phyloP scores from a whole-genome alignment of 176 grass and related monocot genomes.

The Triticum urartu region DNA sequence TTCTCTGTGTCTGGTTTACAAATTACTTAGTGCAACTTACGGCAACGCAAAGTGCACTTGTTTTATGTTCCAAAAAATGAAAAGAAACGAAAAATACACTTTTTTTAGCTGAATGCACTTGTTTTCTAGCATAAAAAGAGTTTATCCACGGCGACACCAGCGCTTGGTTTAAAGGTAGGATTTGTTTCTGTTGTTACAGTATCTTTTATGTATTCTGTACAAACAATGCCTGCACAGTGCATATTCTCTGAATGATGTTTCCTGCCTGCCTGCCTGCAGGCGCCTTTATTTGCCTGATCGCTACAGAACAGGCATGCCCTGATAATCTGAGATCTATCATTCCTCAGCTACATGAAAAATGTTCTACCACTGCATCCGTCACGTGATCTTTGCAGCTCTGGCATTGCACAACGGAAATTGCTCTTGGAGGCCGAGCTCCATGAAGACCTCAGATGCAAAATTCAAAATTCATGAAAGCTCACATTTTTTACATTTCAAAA shows the following conservation, averaged over 20 bases:
- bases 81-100: no score
- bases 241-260: slow-evolving; percentile 22
- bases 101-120: no score
- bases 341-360: slow-evolving; percentile 14
- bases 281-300: slow-evolving; percentile 17
- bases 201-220: not conserved
- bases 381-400: not conserved
- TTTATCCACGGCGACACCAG: not conserved
- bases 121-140: not conserved
- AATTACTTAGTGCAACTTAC: no score
- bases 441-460: no score
- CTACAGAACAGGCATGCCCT: not conserved
- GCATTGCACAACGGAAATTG: no score
- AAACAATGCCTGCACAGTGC: slow-evolving; percentile 2
- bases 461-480: no score
- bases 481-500: no score
- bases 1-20: not conserved
- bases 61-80: no score
- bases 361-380: not conserved
- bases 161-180: not conserved
- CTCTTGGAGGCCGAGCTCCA: no score
- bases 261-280: not conserved
- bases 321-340: not conserved
- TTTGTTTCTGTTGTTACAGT: not conserved
- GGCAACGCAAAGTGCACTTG: no score